Evolutionary conservation across 1,284 basidiomycete genomes (phyloP).

Genomic region (Rhodotorula sp.): DNA sequence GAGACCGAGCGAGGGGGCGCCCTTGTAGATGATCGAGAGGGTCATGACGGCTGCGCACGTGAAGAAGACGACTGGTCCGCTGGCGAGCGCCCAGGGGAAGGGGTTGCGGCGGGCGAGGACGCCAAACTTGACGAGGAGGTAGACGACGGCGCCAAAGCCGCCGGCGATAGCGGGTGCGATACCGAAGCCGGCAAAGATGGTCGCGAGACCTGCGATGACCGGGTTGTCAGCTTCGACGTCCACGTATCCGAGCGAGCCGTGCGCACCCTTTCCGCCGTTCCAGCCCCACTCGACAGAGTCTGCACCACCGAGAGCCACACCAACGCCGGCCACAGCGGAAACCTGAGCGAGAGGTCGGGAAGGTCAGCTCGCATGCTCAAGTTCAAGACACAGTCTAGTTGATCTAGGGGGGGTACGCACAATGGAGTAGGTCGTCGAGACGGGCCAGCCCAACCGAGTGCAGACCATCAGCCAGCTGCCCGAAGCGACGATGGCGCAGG

Average conservation of each 20-base stretch:
- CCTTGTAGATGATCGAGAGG: conserved; percentile 49
- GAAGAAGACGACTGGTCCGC: conserved; percentile 54
- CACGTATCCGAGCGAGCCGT: not conserved
- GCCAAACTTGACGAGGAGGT: conserved; percentile 52
- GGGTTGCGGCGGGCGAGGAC: conserved; percentile 52
- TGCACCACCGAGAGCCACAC: conserved; percentile 53
- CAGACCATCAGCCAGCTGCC: conserved; percentile 52
- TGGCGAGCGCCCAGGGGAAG: conserved; percentile 47
- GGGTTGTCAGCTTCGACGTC: not conserved
- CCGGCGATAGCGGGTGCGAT: conserved; percentile 47
- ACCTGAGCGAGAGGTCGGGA: conserved; percentile 49
- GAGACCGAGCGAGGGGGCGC: conserved; percentile 53
- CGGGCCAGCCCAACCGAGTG: conserved; percentile 52
- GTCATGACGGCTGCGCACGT: conserved; percentile 41
- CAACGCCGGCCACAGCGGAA: conserved; percentile 54
- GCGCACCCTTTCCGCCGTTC: conserved; percentile 53
- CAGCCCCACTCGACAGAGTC: conserved; percentile 56
- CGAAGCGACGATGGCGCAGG: conserved; percentile 51
- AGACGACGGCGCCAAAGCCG: conserved; percentile 53
- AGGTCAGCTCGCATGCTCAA: too few species aligned
- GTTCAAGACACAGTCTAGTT: too few species aligned
- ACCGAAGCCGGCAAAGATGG: conserved; percentile 52
- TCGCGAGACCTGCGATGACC: conserved; percentile 45
- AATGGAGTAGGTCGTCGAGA: conserved; percentile 45
- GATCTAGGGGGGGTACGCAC: not conserved